A percentile compares a stretch with the other conserved stretches of the same genome.
Conservation (phyloP, 805 yeast species). For the Yamadazyma kitorensis region DNA sequence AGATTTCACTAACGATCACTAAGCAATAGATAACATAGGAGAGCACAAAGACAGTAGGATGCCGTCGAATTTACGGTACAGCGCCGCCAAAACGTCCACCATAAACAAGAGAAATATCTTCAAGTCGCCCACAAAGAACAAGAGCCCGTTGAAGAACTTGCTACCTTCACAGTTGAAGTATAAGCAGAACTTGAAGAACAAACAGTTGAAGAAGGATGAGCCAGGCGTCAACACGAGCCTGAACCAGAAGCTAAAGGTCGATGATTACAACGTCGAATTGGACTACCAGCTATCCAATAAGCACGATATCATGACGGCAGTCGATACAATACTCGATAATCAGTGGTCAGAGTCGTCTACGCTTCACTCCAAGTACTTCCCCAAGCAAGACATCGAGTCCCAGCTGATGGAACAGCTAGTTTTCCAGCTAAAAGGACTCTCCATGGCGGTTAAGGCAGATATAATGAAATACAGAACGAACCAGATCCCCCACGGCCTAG, state of each 20-base stretch:
- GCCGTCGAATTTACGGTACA: slow-evolving; percentile 26
- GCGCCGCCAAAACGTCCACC: slow-evolving; percentile 40
- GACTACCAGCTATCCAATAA: slow-evolving; percentile 34
- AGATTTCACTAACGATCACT: not conserved
- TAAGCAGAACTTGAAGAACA: slow-evolving; percentile 14
- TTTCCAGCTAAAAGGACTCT: slow-evolving; percentile 32
- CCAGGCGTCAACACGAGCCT: no score
- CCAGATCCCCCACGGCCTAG: slow-evolving; percentile 38
- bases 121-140: slow-evolving; percentile 24
- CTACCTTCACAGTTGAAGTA: slow-evolving; percentile 26
- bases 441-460: slow-evolving; percentile 34
- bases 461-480: slow-evolving; percentile 29
- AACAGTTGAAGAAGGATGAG: slow-evolving; percentile 2
- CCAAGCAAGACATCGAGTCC: slow-evolving; percentile 10
- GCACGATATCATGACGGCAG: slow-evolving; percentile 29
- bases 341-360: slow-evolving; percentile 38
- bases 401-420: slow-evolving; percentile 24
- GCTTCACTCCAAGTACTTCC: slow-evolving; percentile 23
- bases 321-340: slow-evolving; percentile 29
- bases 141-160: slow-evolving; percentile 22
- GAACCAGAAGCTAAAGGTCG: slow-evolving; percentile 6
- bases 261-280: slow-evolving; percentile 37
- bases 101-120: slow-evolving; percentile 20
- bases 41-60: slow-evolving; percentile 3
- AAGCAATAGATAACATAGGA: not conserved